A percentile compares a stretch with the other conserved stretches of the same genome.
These are phyloP conservation scores for Oldenlandia corymbosa DNA, from an alignment of 257 asterid species.

Conservation along the genomic window DNA sequence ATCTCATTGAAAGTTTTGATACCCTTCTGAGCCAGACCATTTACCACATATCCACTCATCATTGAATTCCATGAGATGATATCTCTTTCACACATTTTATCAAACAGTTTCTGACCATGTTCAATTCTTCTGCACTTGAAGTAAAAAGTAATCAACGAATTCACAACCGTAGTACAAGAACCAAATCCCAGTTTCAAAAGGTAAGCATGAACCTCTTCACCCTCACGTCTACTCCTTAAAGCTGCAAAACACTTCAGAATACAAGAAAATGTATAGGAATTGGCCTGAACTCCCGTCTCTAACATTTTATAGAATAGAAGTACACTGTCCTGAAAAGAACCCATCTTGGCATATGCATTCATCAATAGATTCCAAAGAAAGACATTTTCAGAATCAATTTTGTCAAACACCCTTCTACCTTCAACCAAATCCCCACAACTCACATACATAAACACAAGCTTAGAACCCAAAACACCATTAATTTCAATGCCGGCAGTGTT, in stretches of 20 bases:
- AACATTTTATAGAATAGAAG: constrained; percentile 16
- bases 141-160: constrained; percentile 24
- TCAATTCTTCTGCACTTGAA: constrained; percentile 17
- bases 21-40: constrained; percentile 20
- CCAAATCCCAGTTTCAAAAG: constrained; percentile 25
- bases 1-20: constrained; percentile 12
- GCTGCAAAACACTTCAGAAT: constrained; percentile 26
- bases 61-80: constrained; percentile 29
- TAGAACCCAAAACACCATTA: constrained; percentile 18
- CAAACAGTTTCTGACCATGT: constrained; percentile 21
- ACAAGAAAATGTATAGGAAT: constrained; percentile 27
- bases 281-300: constrained; percentile 16
- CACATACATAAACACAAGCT: constrained; percentile 26
- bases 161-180: constrained; percentile 16
- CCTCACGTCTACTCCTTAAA: constrained; percentile 13
- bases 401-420: constrained; percentile 25
- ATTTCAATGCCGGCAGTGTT: constrained; percentile 4
- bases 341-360: constrained; percentile 22
- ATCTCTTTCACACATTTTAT: constrained; percentile 22
- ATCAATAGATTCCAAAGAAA: constrained; percentile 30
- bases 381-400: constrained; percentile 14
- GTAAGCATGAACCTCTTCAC: constrained; percentile 21
- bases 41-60: constrained; percentile 28
- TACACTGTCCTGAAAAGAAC: constrained; percentile 22
- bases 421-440: constrained; percentile 23